Evolutionary conservation across 371 early-diverging fungal genomes (phyloP).

Genomic region (Syncephalastrum contaminatum): DNA sequence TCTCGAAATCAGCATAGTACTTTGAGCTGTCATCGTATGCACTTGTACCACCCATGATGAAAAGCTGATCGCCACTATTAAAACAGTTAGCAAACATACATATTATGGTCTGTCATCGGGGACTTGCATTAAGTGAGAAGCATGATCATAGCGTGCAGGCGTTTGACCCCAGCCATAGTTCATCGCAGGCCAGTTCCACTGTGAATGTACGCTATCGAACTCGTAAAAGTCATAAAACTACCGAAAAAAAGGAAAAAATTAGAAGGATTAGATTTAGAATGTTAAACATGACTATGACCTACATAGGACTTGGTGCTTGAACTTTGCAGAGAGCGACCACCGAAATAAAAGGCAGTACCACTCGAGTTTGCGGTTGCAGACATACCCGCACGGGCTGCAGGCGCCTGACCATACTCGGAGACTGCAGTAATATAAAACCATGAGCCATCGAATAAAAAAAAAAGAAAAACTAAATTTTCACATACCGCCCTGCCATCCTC

Average conservation of each 20-base stretch:
- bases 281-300: slow-evolving; percentile 1
- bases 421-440: slow-evolving; percentile 1
- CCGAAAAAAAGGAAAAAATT: background rate
- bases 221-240: slow-evolving; percentile 21
- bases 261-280: background rate
- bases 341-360: slow-evolving; percentile 17
- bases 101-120: background rate
- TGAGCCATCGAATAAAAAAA: background rate
- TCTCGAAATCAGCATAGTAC: slow-evolving; percentile 15
- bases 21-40: slow-evolving; percentile 5
- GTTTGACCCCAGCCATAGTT: slow-evolving; percentile 15
- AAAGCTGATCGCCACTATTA: slow-evolving; percentile 14
- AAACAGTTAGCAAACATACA: background rate
- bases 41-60: slow-evolving; percentile 16
- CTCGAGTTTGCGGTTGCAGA: slow-evolving; percentile 12
- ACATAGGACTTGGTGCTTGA: slow-evolving; percentile 2
- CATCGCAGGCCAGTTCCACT: slow-evolving; percentile 19
- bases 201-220: slow-evolving; percentile 10
- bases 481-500: slow-evolving; percentile 12
- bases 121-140: slow-evolving; percentile 15
- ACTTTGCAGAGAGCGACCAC: slow-evolving; percentile 10
- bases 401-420: slow-evolving; percentile 8
- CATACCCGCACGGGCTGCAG: slow-evolving; percentile 14
- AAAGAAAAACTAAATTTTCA: slow-evolving; percentile 5
- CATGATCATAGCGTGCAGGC: slow-evolving; percentile 18